Conservation (phyloP, 164 flowering plant genomes). For the Saururus chinensis region DNA sequence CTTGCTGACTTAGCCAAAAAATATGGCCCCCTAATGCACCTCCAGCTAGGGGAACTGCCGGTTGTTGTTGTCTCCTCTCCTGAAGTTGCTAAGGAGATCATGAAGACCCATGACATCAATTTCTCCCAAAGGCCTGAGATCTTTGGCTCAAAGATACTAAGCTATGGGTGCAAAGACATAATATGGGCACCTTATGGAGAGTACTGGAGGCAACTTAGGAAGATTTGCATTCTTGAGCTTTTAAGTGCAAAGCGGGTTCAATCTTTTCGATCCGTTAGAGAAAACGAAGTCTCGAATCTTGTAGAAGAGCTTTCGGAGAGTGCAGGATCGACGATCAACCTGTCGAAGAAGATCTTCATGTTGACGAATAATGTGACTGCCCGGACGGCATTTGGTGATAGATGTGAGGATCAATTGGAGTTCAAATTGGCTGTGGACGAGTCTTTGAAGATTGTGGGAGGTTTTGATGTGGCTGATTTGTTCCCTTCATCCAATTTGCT, state of each 20-base stretch:
- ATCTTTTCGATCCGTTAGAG: conserved; percentile 17
- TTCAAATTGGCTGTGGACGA: conserved; percentile 8
- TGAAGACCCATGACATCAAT: conserved; percentile 15
- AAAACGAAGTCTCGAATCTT: conserved; percentile 20
- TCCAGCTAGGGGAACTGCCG: conserved; percentile 3
- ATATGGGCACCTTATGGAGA: conserved; percentile 25
- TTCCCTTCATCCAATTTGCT: conserved; percentile 5
- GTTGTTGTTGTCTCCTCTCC: conserved; percentile 16
- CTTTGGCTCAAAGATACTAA: conserved; percentile 2
- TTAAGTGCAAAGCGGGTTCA: conserved; percentile 20
- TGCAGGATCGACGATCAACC: conserved; percentile 7
- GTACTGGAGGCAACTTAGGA: conserved; percentile 29
- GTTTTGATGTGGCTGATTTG: conserved; percentile 5
- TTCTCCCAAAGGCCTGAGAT: conserved; percentile 10
- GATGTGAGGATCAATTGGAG: conserved; percentile 10
- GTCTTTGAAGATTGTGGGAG: not conserved
- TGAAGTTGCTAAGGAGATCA: conserved; percentile 10
- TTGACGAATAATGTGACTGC: conserved; percentile 10
- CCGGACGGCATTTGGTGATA: conserved; percentile 17
- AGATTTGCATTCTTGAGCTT: conserved; percentile 23
- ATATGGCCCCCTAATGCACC: conserved; percentile 6
- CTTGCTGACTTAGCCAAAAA: conserved; percentile 1
- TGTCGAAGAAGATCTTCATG: conserved; percentile 9
- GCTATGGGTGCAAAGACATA: conserved; percentile 9
- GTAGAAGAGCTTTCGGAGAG: not conserved